Percentiles rank a stretch among this genome's conserved stretches.
These are phyloP conservation scores for Hypoxylon fragiforme DNA, from an alignment of 495 filamentous ascomycete species.

Conservation along the genomic window DNA sequence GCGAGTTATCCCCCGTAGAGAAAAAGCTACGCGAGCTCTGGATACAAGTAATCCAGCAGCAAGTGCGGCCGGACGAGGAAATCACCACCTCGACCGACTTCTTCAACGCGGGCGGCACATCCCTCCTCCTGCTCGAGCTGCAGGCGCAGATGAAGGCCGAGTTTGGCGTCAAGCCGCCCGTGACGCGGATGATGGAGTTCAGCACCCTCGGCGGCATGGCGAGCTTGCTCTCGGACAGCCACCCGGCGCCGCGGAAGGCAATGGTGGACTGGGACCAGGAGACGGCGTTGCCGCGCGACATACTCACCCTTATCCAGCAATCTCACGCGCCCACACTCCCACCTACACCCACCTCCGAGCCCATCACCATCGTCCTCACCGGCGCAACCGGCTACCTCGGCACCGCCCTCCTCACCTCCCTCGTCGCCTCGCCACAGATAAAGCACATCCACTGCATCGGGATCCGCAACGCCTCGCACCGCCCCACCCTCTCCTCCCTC, in stretches of 20 bases:
- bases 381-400: constrained; percentile 43
- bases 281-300: not conserved
- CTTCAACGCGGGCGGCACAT: constrained; percentile 47
- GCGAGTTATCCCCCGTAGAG: constrained; percentile 7
- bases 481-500: not conserved
- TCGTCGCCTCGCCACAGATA: constrained; percentile 5
- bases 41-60: constrained; percentile 7
- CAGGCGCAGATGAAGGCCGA: constrained; percentile 19
- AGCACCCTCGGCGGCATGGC: constrained; percentile 40
- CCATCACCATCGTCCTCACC: constrained; percentile 31
- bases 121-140: constrained; percentile 38
- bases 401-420: constrained; percentile 4
- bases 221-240: constrained; percentile 8
- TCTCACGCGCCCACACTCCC: not conserved
- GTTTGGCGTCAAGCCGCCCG: constrained; percentile 11
- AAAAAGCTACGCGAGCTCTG: constrained; percentile 3
- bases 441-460: constrained; percentile 27
- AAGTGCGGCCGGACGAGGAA: not conserved
- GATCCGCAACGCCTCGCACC: not conserved
- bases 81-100: constrained; percentile 37
- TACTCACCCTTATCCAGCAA: not conserved
- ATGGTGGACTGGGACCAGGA: constrained; percentile 36
- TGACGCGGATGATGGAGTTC: constrained; percentile 33
- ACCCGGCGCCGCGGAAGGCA: not conserved
- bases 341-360: not conserved